phyloP scores from a whole-genome alignment of 2,329 filamentous ascomycete genomes.

The Colletotrichum sp. region DNA sequence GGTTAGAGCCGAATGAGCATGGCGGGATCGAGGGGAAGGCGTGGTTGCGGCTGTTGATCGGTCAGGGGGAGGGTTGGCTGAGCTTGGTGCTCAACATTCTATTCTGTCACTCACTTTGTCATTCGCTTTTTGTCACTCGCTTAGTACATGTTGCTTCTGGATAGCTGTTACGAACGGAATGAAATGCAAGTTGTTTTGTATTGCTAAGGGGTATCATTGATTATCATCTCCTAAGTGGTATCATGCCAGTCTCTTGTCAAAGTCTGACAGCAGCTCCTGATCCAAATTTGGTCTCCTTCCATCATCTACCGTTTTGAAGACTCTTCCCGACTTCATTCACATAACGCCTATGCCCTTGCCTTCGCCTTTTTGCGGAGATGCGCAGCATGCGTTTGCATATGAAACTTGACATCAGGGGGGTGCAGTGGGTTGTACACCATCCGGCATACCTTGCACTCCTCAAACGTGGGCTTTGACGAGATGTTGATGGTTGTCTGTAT shows the following conservation, averaged over 20 bases:
- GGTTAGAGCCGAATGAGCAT: background rate
- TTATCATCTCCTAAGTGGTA: background rate
- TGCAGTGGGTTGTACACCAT: constrained; percentile 49
- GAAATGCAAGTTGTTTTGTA: background rate
- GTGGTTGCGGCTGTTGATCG: background rate
- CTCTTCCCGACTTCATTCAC: background rate
- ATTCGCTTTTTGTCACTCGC: background rate
- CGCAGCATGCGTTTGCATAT: constrained; percentile 38
- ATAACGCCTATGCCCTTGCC: background rate
- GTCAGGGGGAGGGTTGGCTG: background rate
- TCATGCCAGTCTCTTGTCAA: background rate
- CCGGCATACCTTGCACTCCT: constrained; percentile 47
- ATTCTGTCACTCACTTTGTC: background rate
- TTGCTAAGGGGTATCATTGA: constrained; percentile 10
- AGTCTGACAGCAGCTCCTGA: background rate
- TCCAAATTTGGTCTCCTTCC: background rate
- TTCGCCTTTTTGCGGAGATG: background rate
- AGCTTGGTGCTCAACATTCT: background rate
- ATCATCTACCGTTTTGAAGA: background rate
- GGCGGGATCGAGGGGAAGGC: background rate
- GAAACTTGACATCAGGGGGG: constrained; percentile 48
- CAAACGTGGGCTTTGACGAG: constrained; percentile 44
- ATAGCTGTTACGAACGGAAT: background rate
- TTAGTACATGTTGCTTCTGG: background rate
- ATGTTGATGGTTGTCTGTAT: constrained; percentile 51